A percentile compares a stretch with the other conserved stretches of the same genome.
phyloP scores from a whole-genome alignment of 2,329 filamentous ascomycete genomes.

The Shiraia sp. region DNA sequence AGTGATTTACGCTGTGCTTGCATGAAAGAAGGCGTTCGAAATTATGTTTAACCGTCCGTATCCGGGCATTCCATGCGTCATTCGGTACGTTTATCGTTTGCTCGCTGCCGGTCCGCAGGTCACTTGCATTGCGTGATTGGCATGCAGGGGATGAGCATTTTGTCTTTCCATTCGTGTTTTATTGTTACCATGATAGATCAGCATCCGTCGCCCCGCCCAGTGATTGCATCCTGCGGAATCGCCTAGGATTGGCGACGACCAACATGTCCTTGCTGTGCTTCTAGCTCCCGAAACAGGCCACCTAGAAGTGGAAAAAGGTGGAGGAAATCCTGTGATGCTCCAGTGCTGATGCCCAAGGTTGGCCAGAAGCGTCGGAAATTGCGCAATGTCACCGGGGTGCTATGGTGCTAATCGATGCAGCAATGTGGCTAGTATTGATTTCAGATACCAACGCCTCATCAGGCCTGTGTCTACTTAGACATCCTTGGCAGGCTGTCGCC shows the following conservation, averaged over 20 bases:
- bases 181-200: conserved; percentile 9
- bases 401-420: not conserved
- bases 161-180: conserved; percentile 12
- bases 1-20: too few relatives aligned
- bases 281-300: conserved; percentile 3
- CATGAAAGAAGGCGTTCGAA: too few relatives aligned
- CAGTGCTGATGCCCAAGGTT: not conserved
- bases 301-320: not conserved
- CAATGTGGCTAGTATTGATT: not conserved
- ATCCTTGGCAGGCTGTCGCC: too few relatives aligned
- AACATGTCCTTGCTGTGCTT: conserved; percentile 12
- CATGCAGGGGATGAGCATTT: conserved; percentile 11
- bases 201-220: conserved; percentile 6
- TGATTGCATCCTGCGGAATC: conserved; percentile 3
- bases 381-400: conserved; percentile 1
- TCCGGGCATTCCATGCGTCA: conserved; percentile 13
- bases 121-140: conserved; percentile 18
- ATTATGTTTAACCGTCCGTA: too few relatives aligned
- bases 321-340: conserved; percentile 3
- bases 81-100: conserved; percentile 20
- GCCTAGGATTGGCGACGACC: conserved; percentile 9
- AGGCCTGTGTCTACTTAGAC: too few relatives aligned
- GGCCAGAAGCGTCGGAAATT: conserved; percentile 6
- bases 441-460: too few relatives aligned
- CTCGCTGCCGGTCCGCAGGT: conserved; percentile 19